Evolutionary conservation across 2,329 filamentous ascomycete species (phyloP), one percentile per base, ranked within the genome.

Genomic region (Xenosphaeropsis pyriputrescens): DNA sequence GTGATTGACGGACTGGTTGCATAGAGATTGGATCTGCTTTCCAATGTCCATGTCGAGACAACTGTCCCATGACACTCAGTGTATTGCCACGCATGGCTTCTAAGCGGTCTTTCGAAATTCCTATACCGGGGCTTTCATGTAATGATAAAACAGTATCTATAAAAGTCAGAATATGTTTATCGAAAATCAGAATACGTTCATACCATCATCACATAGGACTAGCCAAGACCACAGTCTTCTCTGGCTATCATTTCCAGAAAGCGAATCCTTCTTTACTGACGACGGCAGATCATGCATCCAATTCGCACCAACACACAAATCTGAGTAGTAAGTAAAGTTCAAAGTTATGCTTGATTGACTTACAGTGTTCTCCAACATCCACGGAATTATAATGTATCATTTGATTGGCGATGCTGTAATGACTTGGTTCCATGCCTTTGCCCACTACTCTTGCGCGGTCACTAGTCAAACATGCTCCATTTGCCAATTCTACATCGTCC

Each of bases 381-480:
- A 83, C 70, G 1, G 79, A 79, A 12, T 75, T 78, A 54, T 81
- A 86, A 52, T 85, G 80, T 64, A 79, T 79, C n/a, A 83, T 77
- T 39, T 78, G 70, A 43, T 81, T 68, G 5, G 79, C 70, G 32
- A 85, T 72, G 36, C 42, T 60, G 60, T 43, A 67, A 47, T 43
- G 58, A 47, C 41, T 61, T 32, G 45, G n/a, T 8, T 16, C 36
- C 22, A 26, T 26, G 22, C 22, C 22, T 9, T 26, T 5, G 5
- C 22, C 22, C 8, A 26, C 22, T 11, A 26, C 22, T 26, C 8
- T 26, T 26, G 4, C 8, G 7, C 5, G 8, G 8, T 26, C 22
- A 9, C 22, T 26, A 26, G 5, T 26, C 12, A 26, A 26, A 26
- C 22, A 26, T 30, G n/a, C 26, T 4, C 29, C 17, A 34, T 33